Evolutionary conservation across 2,329 filamentous ascomycete species (phyloP).

Genomic region (Chalaropsis ovoidea): DNA sequence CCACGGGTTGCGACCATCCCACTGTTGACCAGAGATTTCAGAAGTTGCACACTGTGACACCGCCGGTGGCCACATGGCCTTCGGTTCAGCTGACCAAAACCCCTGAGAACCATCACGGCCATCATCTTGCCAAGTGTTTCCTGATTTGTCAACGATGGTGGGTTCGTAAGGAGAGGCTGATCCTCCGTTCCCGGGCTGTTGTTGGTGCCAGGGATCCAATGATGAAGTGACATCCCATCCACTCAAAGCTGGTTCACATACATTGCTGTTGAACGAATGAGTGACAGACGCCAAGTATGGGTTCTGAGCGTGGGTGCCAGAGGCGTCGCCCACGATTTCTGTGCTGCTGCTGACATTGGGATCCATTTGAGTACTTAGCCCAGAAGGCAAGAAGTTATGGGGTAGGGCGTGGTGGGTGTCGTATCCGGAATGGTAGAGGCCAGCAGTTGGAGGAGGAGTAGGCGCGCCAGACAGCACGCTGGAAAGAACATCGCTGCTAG

Average conservation of each 20-base stretch:
- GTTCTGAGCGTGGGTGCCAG: background rate
- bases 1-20: conserved; percentile 20
- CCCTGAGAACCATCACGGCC: conserved; percentile 14
- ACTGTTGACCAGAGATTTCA: background rate
- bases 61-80: conserved; percentile 18
- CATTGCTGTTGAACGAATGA: conserved; percentile 20
- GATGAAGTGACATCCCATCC: conserved; percentile 19
- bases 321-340: background rate
- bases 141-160: conserved; percentile 20
- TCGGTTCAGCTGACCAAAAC: conserved; percentile 18
- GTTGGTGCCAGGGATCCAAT: conserved; percentile 19
- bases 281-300: conserved; percentile 15
- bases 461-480: conserved; percentile 14
- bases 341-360: background rate
- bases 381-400: conserved; percentile 15
- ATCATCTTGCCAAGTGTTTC: conserved; percentile 17
- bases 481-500: conserved; percentile 20
- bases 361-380: conserved; percentile 16
- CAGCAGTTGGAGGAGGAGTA: conserved; percentile 17
- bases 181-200: conserved; percentile 13
- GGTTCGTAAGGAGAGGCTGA: conserved; percentile 22
- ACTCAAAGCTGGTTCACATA: conserved; percentile 14
- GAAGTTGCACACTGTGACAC: background rate
- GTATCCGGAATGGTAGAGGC: conserved; percentile 12
- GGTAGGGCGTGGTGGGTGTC: background rate